Evolutionary conservation across 257 asterid genomes (phyloP).

Genomic region (Oldenlandia corymbosa): DNA sequence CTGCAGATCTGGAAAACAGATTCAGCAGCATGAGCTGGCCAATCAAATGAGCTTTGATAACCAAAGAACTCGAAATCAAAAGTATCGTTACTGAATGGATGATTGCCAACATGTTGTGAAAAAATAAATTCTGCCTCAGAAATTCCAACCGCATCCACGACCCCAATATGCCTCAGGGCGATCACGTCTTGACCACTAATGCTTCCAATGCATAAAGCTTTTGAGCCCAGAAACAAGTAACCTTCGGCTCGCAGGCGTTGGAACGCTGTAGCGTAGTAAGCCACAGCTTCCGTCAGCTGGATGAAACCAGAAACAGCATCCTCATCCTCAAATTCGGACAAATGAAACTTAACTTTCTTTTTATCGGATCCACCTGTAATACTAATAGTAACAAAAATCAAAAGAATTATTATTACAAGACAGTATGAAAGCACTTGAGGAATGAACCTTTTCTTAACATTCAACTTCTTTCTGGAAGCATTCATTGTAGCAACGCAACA

Average conservation of each 20-base stretch:
- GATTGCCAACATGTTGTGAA: not conserved
- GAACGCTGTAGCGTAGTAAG: constrained; percentile 3
- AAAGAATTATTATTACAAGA: not conserved
- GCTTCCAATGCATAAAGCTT: constrained; percentile 11
- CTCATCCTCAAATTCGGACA: not conserved
- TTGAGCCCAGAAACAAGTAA: not conserved
- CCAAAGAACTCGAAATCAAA: constrained; percentile 17
- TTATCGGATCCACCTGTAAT: not conserved
- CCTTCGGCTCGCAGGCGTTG: constrained; percentile 7
- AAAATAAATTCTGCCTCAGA: not conserved
- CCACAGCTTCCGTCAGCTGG: not conserved
- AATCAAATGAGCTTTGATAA: not conserved
- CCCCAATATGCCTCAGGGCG: constrained; percentile 11
- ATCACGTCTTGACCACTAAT: constrained; percentile 4
- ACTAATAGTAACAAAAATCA: not conserved
- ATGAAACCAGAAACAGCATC: not conserved
- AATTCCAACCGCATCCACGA: constrained; percentile 2
- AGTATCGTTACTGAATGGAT: constrained; percentile 4
- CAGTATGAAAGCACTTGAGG: not conserved
- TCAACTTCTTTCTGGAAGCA: not conserved
- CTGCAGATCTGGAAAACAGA: constrained; percentile 12
- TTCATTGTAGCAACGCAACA: too few relatives aligned
- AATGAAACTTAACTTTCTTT: not conserved
- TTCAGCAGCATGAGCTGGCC: not conserved
- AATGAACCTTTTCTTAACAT: not conserved